Percentiles rank a stretch among this genome's conserved stretches.
Conservation (phyloP, 2,329 filamentous ascomycete genomes). For the Fusarium armeniacum region DNA sequence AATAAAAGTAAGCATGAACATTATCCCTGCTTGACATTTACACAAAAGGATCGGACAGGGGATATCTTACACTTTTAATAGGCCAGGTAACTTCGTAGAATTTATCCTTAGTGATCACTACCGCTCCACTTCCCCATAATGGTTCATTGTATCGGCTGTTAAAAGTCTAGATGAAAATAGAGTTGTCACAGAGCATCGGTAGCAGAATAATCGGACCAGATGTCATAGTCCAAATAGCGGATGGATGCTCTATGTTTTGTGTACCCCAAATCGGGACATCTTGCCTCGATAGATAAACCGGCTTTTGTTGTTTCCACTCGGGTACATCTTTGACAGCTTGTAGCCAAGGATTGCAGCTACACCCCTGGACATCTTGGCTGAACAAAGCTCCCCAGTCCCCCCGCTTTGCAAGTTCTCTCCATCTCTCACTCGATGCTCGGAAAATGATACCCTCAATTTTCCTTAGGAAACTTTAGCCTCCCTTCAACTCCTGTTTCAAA, state of each 20-base stretch:
- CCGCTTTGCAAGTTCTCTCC: conserved; percentile 3
- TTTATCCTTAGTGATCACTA: not conserved
- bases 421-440: conserved; percentile 3
- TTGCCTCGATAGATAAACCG: not conserved
- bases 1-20: not conserved
- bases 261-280: not conserved
- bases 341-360: not conserved
- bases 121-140: not conserved
- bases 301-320: not conserved
- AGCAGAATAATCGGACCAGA: not conserved
- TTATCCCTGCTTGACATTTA: not conserved
- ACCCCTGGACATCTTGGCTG: conserved; percentile 4
- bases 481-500: not conserved
- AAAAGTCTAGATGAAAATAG: not conserved
- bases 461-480: not conserved
- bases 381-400: not conserved
- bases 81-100: not conserved
- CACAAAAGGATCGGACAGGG: not conserved
- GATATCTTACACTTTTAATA: not conserved
- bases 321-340: not conserved
- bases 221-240: not conserved
- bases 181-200: not conserved
- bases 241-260: not conserved
- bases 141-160: not conserved
- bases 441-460: conserved; percentile 9